Conservation (phyloP, 208 protist genomes). For the Trypanosoma melophagium region DNA sequence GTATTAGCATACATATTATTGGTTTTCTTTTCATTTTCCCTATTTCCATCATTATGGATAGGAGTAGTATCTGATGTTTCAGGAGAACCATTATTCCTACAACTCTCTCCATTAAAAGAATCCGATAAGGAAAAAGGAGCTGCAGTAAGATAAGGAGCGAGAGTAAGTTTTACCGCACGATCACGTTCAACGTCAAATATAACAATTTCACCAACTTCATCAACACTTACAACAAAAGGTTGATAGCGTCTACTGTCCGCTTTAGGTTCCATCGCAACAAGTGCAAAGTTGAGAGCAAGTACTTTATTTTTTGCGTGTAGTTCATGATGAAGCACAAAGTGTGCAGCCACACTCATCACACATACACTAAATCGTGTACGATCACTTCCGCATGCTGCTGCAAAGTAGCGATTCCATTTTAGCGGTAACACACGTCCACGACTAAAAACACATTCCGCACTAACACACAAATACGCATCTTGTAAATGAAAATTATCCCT, state of each 20-base stretch:
- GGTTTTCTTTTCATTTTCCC: background rate
- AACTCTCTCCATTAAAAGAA: background rate
- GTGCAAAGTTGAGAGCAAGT: conserved; percentile 44
- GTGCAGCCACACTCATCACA: conserved; percentile 55
- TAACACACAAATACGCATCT: conserved; percentile 56
- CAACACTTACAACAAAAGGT: conserved; percentile 61
- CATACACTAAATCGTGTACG: conserved; percentile 56
- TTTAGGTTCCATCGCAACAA: conserved; percentile 38
- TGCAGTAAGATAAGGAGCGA: no score
- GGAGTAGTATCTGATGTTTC: no score
- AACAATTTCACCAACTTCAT: conserved; percentile 63
- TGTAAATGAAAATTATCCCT: conserved; percentile 36
- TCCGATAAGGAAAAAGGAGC: no score
- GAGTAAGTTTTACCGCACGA: conserved; percentile 24
- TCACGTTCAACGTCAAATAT: conserved; percentile 64
- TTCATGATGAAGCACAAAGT: conserved; percentile 67
- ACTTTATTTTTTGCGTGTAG: conserved; percentile 49
- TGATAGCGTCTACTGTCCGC: conserved; percentile 17
- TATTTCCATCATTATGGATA: no score
- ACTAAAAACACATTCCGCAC: conserved; percentile 26
- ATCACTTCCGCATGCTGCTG: conserved; percentile 55
- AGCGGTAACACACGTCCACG: conserved; percentile 11
- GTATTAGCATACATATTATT: no score
- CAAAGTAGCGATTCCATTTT: conserved; percentile 60
- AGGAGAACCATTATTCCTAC: background rate